Base-by-base conservation (phyloP, 345 rosid genomes). In the Tarenaya hassleriana region DNA sequence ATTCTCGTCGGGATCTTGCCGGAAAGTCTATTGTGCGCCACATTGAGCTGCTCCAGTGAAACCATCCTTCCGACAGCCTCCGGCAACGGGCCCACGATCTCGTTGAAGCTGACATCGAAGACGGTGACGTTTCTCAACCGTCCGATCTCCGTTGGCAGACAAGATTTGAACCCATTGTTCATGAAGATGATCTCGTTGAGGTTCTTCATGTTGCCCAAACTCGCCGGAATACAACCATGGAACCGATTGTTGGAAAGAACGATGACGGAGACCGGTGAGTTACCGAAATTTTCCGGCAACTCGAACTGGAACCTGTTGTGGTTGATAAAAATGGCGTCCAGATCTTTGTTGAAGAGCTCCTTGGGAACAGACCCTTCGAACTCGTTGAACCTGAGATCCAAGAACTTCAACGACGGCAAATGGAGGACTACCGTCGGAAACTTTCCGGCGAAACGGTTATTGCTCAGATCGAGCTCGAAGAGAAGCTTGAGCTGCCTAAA, bases 401-500 rank as follows among this genome's bases (percentile, higher is more conserved):
- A 68, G 58, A 79, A 84, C 51, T 79, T 84, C 33, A 87, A 77
- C 11, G 66, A 15, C 41, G 87, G 94, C 66, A 87, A 58, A 32
- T 41, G 13, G 7, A 87, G 67, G 55, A 84, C 77, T 19, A 87
- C 82, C 35, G 21, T 57, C 0, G 96, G 96, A 35, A 87, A 87
- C 54, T 73, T 76, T 5, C 96, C 96, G 33, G 90, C 94, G 58
- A 87, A 79, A 2, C 96, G 67, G 47, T 87, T 87, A 71, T 87
- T 87, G 72, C 96, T 87, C 13, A 87, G 87, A 77, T 87, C 96
- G 71, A 87, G 73, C 77, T 87, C 96, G 59, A 62, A 77, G 13
- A 87, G 74, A 32, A 76, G 53, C 75, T 74, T 79, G 37, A 84
- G 73, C 40, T 67, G 52, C 7, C 45, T 39, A 40, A 87, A 87